phyloP scores from a whole-genome alignment of 2,329 filamentous ascomycete species.

The Penicillium sp. region DNA sequence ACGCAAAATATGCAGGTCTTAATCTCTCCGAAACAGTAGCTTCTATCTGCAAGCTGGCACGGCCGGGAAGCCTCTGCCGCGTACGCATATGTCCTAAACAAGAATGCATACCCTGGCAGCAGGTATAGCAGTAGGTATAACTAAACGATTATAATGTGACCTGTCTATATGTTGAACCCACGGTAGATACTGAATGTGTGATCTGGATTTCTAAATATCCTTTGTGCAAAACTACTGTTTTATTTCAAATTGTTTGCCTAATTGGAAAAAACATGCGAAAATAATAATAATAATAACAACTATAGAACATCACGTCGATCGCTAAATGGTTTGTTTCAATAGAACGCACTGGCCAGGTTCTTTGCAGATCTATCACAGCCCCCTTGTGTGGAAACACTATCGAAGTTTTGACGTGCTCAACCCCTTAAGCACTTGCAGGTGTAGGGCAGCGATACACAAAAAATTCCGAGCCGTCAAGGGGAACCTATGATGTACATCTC shows the following conservation, averaged over 20 bases:
- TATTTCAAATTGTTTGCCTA: too few relatives aligned
- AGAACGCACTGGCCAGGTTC: constrained; percentile 12
- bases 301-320: background rate
- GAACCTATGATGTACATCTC: background rate
- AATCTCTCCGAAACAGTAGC: background rate
- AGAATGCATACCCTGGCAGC: background rate
- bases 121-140: background rate
- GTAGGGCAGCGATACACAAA: background rate
- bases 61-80: background rate
- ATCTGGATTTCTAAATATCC: background rate
- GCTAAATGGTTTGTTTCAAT: constrained; percentile 13
- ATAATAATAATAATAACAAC: background rate
- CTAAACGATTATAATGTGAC: background rate
- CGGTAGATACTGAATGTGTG: background rate
- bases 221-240: background rate
- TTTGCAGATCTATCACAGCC: constrained; percentile 10
- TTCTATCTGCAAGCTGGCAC: background rate
- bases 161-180: background rate
- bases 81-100: too few relatives aligned
- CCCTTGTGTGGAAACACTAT: constrained; percentile 3
- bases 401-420: background rate
- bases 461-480: background rate
- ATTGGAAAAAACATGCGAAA: too few relatives aligned
- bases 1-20: background rate
- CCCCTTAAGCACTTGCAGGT: background rate